These are phyloP conservation scores for Yamadazyma diddensiae DNA, from an alignment of 1,139 yeast genomes.

Conservation along the genomic window DNA sequence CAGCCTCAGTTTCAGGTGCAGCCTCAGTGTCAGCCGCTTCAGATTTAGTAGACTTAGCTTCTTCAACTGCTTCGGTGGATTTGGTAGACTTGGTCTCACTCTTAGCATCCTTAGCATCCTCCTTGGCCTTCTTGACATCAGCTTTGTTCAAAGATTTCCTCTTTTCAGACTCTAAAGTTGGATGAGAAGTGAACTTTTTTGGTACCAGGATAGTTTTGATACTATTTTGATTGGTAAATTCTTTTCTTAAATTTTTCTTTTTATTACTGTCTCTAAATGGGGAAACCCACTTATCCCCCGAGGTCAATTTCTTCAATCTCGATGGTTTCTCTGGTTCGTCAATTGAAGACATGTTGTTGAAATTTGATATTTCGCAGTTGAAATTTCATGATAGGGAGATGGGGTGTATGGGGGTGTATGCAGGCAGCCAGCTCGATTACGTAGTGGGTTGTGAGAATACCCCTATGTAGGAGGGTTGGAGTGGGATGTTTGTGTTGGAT, in stretches of 20 bases:
- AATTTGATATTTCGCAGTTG: background rate
- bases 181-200: slow-evolving; percentile 39
- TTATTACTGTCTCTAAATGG: slow-evolving; percentile 42
- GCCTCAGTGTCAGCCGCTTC: slow-evolving; percentile 15
- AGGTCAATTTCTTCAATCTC: slow-evolving; percentile 38
- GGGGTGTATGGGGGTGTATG: slow-evolving; percentile 1
- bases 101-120: slow-evolving; percentile 10
- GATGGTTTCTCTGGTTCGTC: slow-evolving; percentile 5
- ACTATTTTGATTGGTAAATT: slow-evolving; percentile 35
- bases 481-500: too few species aligned
- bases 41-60: slow-evolving; percentile 18
- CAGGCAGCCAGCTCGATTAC: too few species aligned
- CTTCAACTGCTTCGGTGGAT: slow-evolving; percentile 14
- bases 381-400: slow-evolving; percentile 8
- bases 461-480: too few species aligned
- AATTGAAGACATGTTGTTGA: slow-evolving; percentile 6
- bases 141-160: slow-evolving; percentile 18
- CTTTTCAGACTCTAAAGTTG: slow-evolving; percentile 36
- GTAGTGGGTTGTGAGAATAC: too few species aligned
- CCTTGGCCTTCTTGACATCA: slow-evolving; percentile 12
- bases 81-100: slow-evolving; percentile 10
- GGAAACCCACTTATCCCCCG: slow-evolving; percentile 46
- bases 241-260: slow-evolving; percentile 30
- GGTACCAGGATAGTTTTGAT: slow-evolving; percentile 39
- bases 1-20: slow-evolving; percentile 1